These are phyloP conservation scores for Dothistroma septosporum DNA, from an alignment of 2,329 filamentous ascomycete genomes.

Conservation along the genomic window DNA sequence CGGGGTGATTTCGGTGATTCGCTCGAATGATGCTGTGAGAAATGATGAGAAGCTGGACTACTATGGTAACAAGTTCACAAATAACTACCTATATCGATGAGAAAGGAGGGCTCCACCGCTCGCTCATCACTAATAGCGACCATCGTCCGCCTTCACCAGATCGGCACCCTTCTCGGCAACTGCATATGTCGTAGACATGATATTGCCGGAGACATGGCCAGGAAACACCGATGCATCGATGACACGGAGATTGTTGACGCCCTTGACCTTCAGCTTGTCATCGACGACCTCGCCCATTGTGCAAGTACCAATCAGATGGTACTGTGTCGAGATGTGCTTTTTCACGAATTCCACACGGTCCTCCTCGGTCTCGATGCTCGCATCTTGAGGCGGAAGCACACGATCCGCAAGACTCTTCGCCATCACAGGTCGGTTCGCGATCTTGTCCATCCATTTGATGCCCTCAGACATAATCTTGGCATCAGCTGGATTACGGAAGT, in stretches of 20 bases:
- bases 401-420: conserved; percentile 39
- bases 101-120: neutral
- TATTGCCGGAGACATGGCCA: conserved; percentile 32
- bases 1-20: conserved; percentile 55
- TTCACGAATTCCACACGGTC: conserved; percentile 29
- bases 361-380: conserved; percentile 26
- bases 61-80: conserved; percentile 32
- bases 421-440: conserved; percentile 44
- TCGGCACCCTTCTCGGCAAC: conserved; percentile 38
- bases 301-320: conserved; percentile 41
- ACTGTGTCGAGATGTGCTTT: conserved; percentile 34
- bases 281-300: conserved; percentile 36
- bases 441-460: conserved; percentile 40
- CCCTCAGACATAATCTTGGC: conserved; percentile 32
- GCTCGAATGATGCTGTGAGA: conserved; percentile 32
- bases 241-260: conserved; percentile 29
- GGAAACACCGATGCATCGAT: conserved; percentile 37
- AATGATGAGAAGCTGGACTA: conserved; percentile 34
- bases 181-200: conserved; percentile 33
- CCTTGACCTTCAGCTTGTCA: conserved; percentile 30
- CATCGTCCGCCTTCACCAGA: conserved; percentile 29
- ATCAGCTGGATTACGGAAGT: conserved; percentile 32
- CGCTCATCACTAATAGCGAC: conserved; percentile 7
- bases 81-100: conserved; percentile 31
- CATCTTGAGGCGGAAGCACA: conserved; percentile 32